phyloP scores from a whole-genome alignment of 768 basidiomycete species.

The Paxillus rubicundulus region DNA sequence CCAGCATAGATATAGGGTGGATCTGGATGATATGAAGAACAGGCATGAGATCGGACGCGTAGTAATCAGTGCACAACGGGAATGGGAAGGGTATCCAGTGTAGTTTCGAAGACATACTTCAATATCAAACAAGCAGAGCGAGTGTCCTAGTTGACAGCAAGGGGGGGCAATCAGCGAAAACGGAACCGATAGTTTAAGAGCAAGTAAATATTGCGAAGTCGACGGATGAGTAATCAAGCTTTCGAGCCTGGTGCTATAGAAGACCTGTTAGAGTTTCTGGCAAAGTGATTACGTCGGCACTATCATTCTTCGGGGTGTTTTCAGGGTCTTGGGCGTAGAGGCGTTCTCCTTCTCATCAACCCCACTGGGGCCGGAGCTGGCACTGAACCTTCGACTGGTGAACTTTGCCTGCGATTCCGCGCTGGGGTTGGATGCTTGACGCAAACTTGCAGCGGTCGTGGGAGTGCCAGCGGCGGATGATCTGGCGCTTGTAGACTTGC shows the following conservation, averaged over 20 bases:
- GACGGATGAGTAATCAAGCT: neutral
- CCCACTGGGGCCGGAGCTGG: constrained; percentile 42
- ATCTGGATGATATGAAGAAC: constrained; percentile 13
- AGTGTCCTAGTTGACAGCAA: constrained; percentile 10
- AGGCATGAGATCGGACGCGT: constrained; percentile 1
- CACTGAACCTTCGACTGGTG: constrained; percentile 32
- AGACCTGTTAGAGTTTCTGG: no score
- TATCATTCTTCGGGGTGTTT: constrained; percentile 15
- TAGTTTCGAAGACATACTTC: constrained; percentile 4
- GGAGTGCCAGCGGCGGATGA: constrained; percentile 9
- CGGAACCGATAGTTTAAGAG: constrained; percentile 7
- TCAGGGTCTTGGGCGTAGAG: constrained; percentile 22
- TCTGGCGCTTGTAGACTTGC: constrained; percentile 15
- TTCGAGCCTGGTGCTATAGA: no score
- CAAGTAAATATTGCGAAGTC: constrained; percentile 7
- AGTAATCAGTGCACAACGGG: constrained; percentile 6
- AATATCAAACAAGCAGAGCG: neutral
- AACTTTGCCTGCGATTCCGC: constrained; percentile 35
- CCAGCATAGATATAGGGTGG: constrained; percentile 15
- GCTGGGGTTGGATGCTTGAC: constrained; percentile 31
- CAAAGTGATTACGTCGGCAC: constrained; percentile 11
- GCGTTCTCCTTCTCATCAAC: constrained; percentile 63
- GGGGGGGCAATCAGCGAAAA: constrained; percentile 10
- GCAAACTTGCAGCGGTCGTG: constrained; percentile 9
- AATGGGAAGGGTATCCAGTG: neutral